These are phyloP conservation scores for Oryza officinalis DNA, from an alignment of 176 grass and related monocot species.

Conservation along the genomic window DNA sequence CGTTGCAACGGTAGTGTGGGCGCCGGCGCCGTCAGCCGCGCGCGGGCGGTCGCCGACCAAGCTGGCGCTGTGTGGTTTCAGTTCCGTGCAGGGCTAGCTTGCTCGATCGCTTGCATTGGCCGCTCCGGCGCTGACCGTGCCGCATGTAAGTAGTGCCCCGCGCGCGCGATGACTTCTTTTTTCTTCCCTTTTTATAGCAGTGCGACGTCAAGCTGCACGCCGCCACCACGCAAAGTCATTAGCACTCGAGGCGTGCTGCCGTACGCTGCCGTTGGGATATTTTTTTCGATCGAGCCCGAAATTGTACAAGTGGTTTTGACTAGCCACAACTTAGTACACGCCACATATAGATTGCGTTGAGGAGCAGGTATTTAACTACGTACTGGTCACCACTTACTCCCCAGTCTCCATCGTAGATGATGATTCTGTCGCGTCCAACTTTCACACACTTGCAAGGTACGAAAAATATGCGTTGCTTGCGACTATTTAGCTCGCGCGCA, in stretches of 20 bases:
- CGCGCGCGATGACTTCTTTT: constrained; percentile 21
- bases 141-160: not conserved
- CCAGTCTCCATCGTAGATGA: not conserved
- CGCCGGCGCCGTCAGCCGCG: not conserved
- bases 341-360: not conserved
- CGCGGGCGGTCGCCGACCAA: not conserved
- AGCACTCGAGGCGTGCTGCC: not conserved
- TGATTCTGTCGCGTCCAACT: not conserved
- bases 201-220: constrained; percentile 34
- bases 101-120: not conserved
- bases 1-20: not conserved
- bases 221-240: not conserved
- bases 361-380: not conserved
- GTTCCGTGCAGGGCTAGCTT: not conserved
- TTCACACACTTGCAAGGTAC: not conserved
- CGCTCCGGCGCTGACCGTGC: constrained; percentile 30
- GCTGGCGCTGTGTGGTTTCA: not conserved
- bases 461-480: not conserved
- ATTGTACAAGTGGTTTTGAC: not conserved
- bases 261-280: not conserved
- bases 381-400: not conserved
- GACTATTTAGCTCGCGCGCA: not conserved
- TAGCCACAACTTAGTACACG: not conserved
- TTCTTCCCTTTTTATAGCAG: not conserved
- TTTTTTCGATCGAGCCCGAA: not conserved